Conservation (phyloP, 257 asterid species). For the Solanum lycopersicoides region DNA sequence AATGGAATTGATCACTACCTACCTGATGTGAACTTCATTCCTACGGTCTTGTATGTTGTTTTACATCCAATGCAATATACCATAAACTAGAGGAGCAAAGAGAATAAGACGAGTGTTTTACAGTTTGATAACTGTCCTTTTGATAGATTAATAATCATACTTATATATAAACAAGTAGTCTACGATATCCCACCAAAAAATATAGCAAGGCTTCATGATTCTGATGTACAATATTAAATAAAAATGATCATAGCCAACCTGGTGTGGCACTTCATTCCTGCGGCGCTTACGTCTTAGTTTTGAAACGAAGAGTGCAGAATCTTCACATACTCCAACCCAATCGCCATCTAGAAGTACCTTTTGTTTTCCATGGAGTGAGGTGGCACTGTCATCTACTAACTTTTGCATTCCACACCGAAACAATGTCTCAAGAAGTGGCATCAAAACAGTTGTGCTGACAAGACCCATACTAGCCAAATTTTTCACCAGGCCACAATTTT, state of each 20-base stretch:
- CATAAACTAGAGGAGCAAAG: background rate
- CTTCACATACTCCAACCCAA: constrained; percentile 77
- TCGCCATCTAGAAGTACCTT: constrained; percentile 81
- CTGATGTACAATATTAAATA: constrained; percentile 5
- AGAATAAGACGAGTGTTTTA: background rate
- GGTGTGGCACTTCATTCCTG: constrained; percentile 45
- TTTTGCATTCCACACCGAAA: constrained; percentile 67
- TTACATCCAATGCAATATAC: background rate
- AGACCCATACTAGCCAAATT: constrained; percentile 85
- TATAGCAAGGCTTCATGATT: background rate
- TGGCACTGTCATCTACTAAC: constrained; percentile 42
- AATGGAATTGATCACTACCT: background rate
- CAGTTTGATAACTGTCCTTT: background rate
- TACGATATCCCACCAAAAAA: background rate
- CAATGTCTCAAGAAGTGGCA: constrained; percentile 34
- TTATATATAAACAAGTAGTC: background rate
- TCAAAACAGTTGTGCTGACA: constrained; percentile 51
- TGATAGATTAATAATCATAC: background rate
- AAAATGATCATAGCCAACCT: constrained; percentile 38
- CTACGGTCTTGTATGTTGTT: background rate
- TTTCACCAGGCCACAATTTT: constrained; percentile 93
- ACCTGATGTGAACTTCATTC: background rate
- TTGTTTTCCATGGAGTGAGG: constrained; percentile 32
- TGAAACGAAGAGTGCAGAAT: constrained; percentile 57
- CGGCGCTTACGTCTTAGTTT: constrained; percentile 69